Base-by-base conservation (phyloP, 805 yeast genomes). In the Kurtzmaniella fragi region DNA sequence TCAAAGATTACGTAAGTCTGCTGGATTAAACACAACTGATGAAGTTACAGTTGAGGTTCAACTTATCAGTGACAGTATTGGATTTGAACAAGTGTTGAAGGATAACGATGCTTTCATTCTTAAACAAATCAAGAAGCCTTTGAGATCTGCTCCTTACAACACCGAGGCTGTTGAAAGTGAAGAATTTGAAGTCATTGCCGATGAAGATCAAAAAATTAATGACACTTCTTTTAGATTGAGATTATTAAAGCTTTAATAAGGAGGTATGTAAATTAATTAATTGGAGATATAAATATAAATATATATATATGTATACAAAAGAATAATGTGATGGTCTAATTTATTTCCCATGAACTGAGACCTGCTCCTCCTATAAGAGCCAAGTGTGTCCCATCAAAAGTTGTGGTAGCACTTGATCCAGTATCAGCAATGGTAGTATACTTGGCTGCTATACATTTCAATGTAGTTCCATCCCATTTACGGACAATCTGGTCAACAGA, bases 1-100 rank as follows among this genome's bases (percentile, higher is more conserved):
- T 50, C 99, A 93, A 75, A 84, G 96, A 64, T 78, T 90, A 59
- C 84, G 99, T 70, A 93, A 93, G 83, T 89, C 90, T 77, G 89
- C 86, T 47, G 95, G 96, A 27, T 75, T 93, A 57, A 85, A 85
- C 58, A 90, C 95, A 45, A 91, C 97, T 33, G 99, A 93, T 60
- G 99, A 93, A 52, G 95, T 93, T 37, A 63, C 77, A 47, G 96
- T 93, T 43, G 89, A 91, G 65, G 86, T 86, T 65, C 68, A 78
- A 47, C 59, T 89, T 44, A 50, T 67, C 42, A 75, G 79, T 48
- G 89, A 82, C 53, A 79, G 86, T 43, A 75, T 84, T 52, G 78
- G 70, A 35, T 70, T 90, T 40, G 79, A 72, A 33, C 62, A 65
- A 13, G 79, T 88, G 43, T 71, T 93, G 45, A 58, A 69, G 38